These are phyloP conservation scores for Boletus sp. DNA, from an alignment of 768 basidiomycete genomes.

Conservation along the genomic window DNA sequence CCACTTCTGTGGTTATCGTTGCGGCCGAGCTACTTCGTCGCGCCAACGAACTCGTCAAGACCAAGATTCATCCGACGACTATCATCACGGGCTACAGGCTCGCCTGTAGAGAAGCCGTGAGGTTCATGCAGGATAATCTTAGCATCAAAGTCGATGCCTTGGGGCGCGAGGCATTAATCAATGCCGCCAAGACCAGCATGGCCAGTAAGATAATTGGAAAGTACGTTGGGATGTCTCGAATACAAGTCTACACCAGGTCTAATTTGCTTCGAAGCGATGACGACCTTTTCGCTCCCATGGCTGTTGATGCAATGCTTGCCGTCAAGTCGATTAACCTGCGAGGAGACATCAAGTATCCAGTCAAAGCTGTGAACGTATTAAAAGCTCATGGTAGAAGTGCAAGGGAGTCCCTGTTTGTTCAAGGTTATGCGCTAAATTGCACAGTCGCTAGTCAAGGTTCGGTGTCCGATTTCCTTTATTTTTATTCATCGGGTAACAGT, in stretches of 20 bases:
- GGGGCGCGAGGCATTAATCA: conserved; percentile 90
- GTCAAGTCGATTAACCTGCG: conserved; percentile 92
- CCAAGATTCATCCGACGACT: conserved; percentile 98
- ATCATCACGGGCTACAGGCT: conserved; percentile 98
- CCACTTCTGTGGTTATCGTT: conserved; percentile 96
- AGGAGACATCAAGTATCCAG: conserved; percentile 97
- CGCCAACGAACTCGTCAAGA: conserved; percentile 96
- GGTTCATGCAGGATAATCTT: conserved; percentile 96
- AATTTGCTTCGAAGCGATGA: conserved; percentile 66
- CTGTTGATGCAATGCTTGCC: conserved; percentile 97
- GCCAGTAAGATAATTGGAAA: conserved; percentile 97
- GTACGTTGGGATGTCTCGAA: conserved; percentile 49
- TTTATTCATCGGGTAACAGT: conserved; percentile 2
- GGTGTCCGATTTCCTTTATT: conserved; percentile 15
- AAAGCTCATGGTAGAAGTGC: conserved; percentile 98
- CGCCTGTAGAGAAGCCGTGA: conserved; percentile 95
- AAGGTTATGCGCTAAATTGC: conserved; percentile 97
- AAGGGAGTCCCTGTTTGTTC: conserved; percentile 90
- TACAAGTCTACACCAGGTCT: not conserved
- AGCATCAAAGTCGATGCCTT: conserved; percentile 91
- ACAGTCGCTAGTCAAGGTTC: conserved; percentile 97
- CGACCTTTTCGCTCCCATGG: conserved; percentile 97
- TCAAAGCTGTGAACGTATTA: conserved; percentile 97
- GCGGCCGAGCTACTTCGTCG: conserved; percentile 95
- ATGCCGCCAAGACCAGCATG: conserved; percentile 98